Base-by-base conservation (phyloP, 208 protist species). In the Wallacemonas sp. region DNA sequence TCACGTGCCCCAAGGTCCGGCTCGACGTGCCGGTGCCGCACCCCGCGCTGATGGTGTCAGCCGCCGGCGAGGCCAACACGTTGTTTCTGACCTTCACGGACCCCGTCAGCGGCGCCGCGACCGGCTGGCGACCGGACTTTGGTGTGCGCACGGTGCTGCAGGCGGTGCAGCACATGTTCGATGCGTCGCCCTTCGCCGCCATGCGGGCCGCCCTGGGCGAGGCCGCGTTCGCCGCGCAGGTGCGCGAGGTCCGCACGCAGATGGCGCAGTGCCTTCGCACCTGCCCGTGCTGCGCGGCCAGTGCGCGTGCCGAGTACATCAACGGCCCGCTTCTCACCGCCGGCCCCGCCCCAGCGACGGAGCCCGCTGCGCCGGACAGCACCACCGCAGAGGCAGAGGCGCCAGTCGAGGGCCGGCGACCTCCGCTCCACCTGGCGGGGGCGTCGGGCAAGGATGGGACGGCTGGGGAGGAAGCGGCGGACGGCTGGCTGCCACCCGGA, bases 11-110 rank as follows among this genome's bases (percentile, higher is more conserved):
- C 11, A 62, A 69, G 42, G 65, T 84, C 12, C 72, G 77, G 41
- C 70, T 67, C 8, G 70, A 65, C 20, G 71, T 84, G n/a, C 70
- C 67, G 52, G 46, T 90, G 42, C 75, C 80, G 3, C 71, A 87
- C 54, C 55, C 42, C 0, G 61, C 57, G 8, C 44, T 81, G 28
- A 79, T 81, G 42, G 72, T 83, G 11, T 75, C 73, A 3, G 48
- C 67, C 32, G 61, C 59, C 41, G 74, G 78, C 45, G 61, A 78
- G 52, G 31, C 71, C n/a, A 83, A 79, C 26, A 76, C 73, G 33
- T 52, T 90, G 14, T 81, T 74, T 22, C 28, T 86, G 29, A 50
- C 65, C 18, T 76, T 63, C 38, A 48, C 42, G 42, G 42, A 3
- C 4, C 14, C 8, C 4, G 48, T 7, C 2, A 32, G 26, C 8